A percentile compares a stretch with the other conserved stretches of the same genome.
phyloP scores from a whole-genome alignment of 441 rosid genomes.

The Gossypium davidsonii region DNA sequence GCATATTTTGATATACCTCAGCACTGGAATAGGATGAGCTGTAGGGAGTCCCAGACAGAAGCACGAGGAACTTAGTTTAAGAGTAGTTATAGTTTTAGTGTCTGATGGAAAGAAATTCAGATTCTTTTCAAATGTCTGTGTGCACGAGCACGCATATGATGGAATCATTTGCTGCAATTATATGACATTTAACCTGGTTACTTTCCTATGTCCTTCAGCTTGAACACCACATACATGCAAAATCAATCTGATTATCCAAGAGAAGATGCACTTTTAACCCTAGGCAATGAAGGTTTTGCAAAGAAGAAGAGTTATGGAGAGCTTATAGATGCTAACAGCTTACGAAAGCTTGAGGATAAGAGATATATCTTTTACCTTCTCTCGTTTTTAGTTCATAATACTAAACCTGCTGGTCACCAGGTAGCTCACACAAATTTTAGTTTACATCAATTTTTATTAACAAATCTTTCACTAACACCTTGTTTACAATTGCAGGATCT shows the following conservation, averaged over 20 bases:
- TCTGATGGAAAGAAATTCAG: background rate
- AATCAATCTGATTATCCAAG: slow-evolving; percentile 36
- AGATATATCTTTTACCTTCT: slow-evolving; percentile 80
- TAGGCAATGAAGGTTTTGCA: slow-evolving; percentile 35
- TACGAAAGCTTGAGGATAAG: slow-evolving; percentile 82
- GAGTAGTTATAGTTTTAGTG: background rate
- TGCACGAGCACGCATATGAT: background rate
- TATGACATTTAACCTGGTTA: slow-evolving; percentile 28
- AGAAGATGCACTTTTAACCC: slow-evolving; percentile 41
- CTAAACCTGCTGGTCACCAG: slow-evolving; percentile 99
- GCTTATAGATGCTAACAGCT: slow-evolving; percentile 62
- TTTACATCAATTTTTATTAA: background rate
- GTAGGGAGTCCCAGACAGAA: background rate
- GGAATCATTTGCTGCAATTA: slow-evolving; percentile 2
- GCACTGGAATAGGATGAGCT: background rate
- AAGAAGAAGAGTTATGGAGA: slow-evolving; percentile 61
- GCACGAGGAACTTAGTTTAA: background rate
- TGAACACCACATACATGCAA: slow-evolving; percentile 31
- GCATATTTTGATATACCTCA: background rate
- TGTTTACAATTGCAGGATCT: slow-evolving; percentile 67
- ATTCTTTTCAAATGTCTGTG: slow-evolving; percentile 24
- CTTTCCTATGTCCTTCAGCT: slow-evolving; percentile 29
- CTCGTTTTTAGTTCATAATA: slow-evolving; percentile 89
- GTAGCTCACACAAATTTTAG: slow-evolving; percentile 30
- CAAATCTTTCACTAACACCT: slow-evolving; percentile 1